These are phyloP conservation scores for Eremothecium coryli DNA, from an alignment of 1,139 yeast species.

Conservation along the genomic window DNA sequence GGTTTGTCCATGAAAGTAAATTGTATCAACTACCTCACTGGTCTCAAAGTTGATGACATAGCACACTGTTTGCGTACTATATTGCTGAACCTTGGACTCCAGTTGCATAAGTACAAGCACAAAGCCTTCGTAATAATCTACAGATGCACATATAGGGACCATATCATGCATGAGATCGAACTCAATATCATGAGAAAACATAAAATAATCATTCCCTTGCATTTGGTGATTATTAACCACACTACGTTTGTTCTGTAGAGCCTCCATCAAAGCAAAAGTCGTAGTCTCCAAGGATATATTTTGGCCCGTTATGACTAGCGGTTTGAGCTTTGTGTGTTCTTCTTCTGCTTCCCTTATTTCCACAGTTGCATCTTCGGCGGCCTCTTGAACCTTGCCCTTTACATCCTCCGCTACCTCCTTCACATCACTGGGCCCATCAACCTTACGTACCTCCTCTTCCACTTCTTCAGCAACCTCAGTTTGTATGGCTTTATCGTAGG, in stretches of 20 bases:
- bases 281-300: constrained; percentile 10
- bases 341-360: not conserved
- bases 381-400: not conserved
- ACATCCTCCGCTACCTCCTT: constrained; percentile 3
- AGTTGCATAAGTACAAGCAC: constrained; percentile 8
- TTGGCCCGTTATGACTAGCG: constrained; percentile 10
- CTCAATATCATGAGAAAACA: constrained; percentile 5
- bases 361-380: not conserved
- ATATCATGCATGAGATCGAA: constrained; percentile 1
- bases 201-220: constrained; percentile 4
- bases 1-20: constrained; percentile 18
- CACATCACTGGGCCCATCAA: not conserved
- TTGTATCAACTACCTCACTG: constrained; percentile 14
- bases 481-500: constrained; percentile 21
- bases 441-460: not conserved
- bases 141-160: constrained; percentile 10
- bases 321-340: constrained; percentile 5
- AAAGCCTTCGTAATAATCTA: constrained; percentile 14
- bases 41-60: constrained; percentile 13
- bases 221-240: constrained; percentile 3
- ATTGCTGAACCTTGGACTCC: constrained; percentile 3
- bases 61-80: constrained; percentile 5
- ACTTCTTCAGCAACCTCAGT: constrained; percentile 10
- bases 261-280: constrained; percentile 14
- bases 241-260: constrained; percentile 9